Percentiles rank a stretch among this genome's conserved stretches.
phyloP scores from a whole-genome alignment of 2,329 filamentous ascomycete genomes.

The Colletotrichum chrysophilum region DNA sequence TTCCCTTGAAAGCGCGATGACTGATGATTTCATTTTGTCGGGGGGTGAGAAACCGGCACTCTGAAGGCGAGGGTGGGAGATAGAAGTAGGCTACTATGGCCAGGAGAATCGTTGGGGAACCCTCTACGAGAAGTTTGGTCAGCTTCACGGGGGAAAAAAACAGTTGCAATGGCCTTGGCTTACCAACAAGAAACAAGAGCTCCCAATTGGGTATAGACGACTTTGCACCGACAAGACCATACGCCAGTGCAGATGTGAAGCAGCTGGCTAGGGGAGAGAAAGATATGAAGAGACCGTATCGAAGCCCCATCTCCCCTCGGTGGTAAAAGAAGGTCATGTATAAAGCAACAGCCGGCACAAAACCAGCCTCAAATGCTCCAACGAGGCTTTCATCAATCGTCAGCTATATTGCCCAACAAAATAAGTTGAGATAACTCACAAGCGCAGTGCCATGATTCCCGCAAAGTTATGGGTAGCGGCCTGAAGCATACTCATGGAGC shows the following conservation, averaged over 20 bases:
- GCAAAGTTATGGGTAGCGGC: slow-evolving; percentile 36
- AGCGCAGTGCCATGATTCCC: slow-evolving; percentile 40
- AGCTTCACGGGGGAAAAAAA: too few relatives aligned
- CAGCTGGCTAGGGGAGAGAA: slow-evolving; percentile 70
- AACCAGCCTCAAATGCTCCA: slow-evolving; percentile 49
- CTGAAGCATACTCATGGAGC: slow-evolving; percentile 29
- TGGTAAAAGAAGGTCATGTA: slow-evolving; percentile 53
- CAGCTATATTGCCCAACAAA: slow-evolving; percentile 28
- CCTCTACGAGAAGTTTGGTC: slow-evolving; percentile 40
- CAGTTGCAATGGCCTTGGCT: background rate
- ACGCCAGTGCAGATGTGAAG: slow-evolving; percentile 70
- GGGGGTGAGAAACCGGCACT: slow-evolving; percentile 58
- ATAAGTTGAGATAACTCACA: background rate
- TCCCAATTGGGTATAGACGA: slow-evolving; percentile 66
- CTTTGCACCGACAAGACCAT: slow-evolving; percentile 65
- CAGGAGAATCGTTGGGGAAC: slow-evolving; percentile 61
- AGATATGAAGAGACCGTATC: slow-evolving; percentile 74
- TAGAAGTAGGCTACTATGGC: slow-evolving; percentile 60
- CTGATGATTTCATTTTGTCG: slow-evolving; percentile 64
- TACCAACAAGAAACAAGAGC: slow-evolving; percentile 64
- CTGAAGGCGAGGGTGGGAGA: slow-evolving; percentile 56
- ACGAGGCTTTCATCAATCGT: slow-evolving; percentile 23
- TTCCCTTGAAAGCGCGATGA: slow-evolving; percentile 51
- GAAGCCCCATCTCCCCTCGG: slow-evolving; percentile 68
- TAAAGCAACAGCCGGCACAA: slow-evolving; percentile 44